phyloP scores from a whole-genome alignment of 2,329 filamentous ascomycete genomes.

The Shiraia bambusicola region DNA sequence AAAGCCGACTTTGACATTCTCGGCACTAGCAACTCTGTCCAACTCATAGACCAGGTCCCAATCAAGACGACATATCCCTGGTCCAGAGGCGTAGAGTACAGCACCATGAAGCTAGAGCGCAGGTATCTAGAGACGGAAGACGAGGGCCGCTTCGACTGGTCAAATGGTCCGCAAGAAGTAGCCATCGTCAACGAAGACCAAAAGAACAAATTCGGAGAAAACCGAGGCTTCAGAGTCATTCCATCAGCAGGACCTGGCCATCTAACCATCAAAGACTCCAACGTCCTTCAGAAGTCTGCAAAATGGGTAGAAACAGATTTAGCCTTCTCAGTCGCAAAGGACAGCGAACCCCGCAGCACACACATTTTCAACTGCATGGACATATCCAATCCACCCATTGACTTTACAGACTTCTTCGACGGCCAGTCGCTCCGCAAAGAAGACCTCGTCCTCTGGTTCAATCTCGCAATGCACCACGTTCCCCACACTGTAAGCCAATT shows the following conservation, averaged over 20 bases:
- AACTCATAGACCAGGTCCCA: conserved; percentile 18
- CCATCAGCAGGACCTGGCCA: conserved; percentile 20
- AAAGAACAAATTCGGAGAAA: conserved; percentile 52
- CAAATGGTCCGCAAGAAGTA: conserved; percentile 49
- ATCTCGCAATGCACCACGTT: conserved; percentile 53
- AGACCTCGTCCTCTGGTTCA: conserved; percentile 50
- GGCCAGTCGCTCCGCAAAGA: conserved; percentile 44
- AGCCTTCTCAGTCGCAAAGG: conserved; percentile 52
- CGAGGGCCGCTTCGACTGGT: conserved; percentile 49
- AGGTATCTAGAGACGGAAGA: conserved; percentile 38
- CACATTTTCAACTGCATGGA: conserved; percentile 51
- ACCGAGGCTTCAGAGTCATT: conserved; percentile 51
- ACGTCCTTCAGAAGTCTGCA: conserved; percentile 48
- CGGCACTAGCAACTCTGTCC: conserved; percentile 34
- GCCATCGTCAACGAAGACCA: conserved; percentile 53
- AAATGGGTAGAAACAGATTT: conserved; percentile 54
- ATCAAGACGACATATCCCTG: conserved; percentile 45
- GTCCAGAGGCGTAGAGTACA: conserved; percentile 49
- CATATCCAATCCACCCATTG: conserved; percentile 48
- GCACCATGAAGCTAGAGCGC: conserved; percentile 54
- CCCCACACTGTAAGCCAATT: conserved; percentile 30
- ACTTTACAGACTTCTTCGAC: conserved; percentile 54
- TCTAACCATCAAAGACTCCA: conserved; percentile 53
- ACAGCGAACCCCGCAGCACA: conserved; percentile 51
- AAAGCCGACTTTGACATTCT: conserved; percentile 41